Base-by-base conservation (phyloP, 2,329 filamentous ascomycete species). In the Penicillium brevicompactum region DNA sequence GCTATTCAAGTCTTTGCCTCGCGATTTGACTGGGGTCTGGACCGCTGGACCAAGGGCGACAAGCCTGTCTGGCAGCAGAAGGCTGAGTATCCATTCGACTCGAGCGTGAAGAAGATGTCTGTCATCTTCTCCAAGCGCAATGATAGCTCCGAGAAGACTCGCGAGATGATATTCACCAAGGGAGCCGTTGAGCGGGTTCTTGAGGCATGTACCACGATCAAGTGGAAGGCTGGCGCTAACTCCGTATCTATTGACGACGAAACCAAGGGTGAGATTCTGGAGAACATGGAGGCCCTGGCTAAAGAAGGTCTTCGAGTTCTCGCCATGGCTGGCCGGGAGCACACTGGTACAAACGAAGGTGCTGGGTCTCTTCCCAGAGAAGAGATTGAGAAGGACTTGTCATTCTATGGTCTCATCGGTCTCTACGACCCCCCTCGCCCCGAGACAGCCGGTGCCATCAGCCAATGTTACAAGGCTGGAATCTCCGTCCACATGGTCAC, bases 401-500 rank as follows among this genome's bases (percentile, higher is more conserved):
- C 81, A 3, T 89, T 95, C 58, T 83, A 90, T 13, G 92, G 92
- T n/a, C 82, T 96, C 9, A 87, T 89, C 46, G 91, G 91, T 53
- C 88, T 96, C 59, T 93, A 94, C 69, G 91, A 96, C 63, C 91
- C 91, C 3, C 91, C 91, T 52, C 89, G 91, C 2, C 84, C 86
- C 2, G 91, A 95, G 75, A 92, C 91, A 0, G 89, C 87, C 21
- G 82, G 80, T 1, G 87, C 89, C 5, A 90, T 92, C 55, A 79
- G 79, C 21, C 83, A 88, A 67, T 91, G 88, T 66, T 84, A 88
- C 51, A 81, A 81, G 44, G 90, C 90, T 24, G 89, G 90, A 46
- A 91, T 92, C 70, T 83, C 82, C 59, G 89, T 92, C 5, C 89
- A 92, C 75, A 92, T 93, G 90, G 81, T 93, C 31, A 94, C 90